Conservation (phyloP, 305 asterid genomes). For the Fraxinus dipetala region DNA sequence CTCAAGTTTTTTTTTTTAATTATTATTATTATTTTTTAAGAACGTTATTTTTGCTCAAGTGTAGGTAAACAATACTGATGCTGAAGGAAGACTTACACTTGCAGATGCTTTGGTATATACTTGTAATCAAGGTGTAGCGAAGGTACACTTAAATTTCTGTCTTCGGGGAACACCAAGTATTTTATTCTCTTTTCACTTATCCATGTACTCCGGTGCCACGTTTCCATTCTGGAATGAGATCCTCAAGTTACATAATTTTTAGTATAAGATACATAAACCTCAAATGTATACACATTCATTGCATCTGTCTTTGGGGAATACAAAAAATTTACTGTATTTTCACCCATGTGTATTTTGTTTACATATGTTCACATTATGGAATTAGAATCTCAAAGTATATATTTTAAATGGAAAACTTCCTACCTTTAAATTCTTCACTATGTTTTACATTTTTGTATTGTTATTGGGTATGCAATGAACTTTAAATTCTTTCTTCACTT, state of each 20-base stretch:
- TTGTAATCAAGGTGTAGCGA: slow-evolving; percentile 88
- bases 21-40: not conserved
- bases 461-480: too few species aligned
- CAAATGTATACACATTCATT: not conserved
- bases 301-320: not conserved
- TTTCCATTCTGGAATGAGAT: not conserved
- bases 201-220: not conserved
- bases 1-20: not conserved
- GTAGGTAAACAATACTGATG: slow-evolving; percentile 95
- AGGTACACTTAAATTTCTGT: slow-evolving; percentile 46
- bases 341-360: not conserved
- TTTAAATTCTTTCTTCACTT: not conserved
- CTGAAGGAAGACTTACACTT: slow-evolving; percentile 88
- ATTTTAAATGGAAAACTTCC: not conserved
- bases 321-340: not conserved
- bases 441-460: not conserved
- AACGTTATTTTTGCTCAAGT: not conserved
- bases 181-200: not conserved
- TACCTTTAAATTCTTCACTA: not conserved
- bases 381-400: not conserved
- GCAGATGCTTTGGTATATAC: too few species aligned
- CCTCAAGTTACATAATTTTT: not conserved
- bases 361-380: not conserved
- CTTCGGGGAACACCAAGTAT: not conserved
- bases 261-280: not conserved